These are phyloP conservation scores for Paecilomyces sp. DNA, from an alignment of 2,329 filamentous ascomycete genomes.

Conservation along the genomic window DNA sequence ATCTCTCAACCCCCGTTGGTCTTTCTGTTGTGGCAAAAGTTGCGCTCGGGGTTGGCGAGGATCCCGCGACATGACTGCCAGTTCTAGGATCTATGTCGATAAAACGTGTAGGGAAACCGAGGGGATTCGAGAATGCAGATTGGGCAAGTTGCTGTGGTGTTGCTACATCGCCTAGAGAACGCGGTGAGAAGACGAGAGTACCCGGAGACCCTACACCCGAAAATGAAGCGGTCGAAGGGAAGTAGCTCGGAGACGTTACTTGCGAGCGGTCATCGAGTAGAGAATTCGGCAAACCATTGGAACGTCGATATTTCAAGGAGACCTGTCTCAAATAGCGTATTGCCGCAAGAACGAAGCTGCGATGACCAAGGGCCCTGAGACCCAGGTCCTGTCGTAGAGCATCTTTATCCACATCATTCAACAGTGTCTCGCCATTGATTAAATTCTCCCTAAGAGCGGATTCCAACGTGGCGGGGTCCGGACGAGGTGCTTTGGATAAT, in stretches of 20 bases:
- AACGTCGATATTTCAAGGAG: slow-evolving; percentile 53
- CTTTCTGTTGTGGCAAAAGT: background rate
- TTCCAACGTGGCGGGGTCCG: slow-evolving; percentile 49
- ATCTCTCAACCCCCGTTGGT: background rate
- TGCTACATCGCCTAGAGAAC: background rate
- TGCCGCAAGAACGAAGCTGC: slow-evolving; percentile 50
- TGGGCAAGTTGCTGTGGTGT: background rate
- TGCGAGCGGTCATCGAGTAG: slow-evolving; percentile 4
- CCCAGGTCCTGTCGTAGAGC: slow-evolving; percentile 50
- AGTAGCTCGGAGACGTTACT: background rate
- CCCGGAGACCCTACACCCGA: background rate
- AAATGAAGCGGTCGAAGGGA: background rate
- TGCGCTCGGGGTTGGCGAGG: background rate
- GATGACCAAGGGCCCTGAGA: slow-evolving; percentile 52
- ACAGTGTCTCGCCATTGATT: slow-evolving; percentile 58
- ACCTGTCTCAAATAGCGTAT: slow-evolving; percentile 38
- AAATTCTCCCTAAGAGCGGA: slow-evolving; percentile 52
- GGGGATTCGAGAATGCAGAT: background rate
- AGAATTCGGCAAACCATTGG: slow-evolving; percentile 10
- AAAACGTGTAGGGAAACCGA: background rate
- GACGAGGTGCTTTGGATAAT: slow-evolving; percentile 31
- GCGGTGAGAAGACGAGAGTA: background rate
- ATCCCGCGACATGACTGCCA: background rate
- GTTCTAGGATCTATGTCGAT: background rate
- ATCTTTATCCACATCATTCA: slow-evolving; percentile 48